phyloP scores from a whole-genome alignment of 208 protist species.

The Acanthamoeba rhysodes region DNA sequence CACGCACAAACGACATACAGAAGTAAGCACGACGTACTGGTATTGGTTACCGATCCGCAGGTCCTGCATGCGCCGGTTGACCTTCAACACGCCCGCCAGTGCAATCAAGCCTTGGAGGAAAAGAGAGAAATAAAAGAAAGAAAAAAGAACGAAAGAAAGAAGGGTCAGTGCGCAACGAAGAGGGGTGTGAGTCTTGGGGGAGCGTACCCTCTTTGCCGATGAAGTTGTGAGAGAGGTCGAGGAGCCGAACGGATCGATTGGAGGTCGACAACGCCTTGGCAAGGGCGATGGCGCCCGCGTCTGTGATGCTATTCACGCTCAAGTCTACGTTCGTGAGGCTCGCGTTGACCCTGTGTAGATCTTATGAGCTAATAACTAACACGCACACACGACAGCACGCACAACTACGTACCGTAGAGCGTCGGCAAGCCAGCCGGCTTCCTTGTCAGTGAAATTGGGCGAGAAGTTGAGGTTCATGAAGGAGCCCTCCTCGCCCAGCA shows the following conservation, averaged over 20 bases:
- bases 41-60: background rate
- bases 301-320: conserved; percentile 37
- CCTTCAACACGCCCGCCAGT: background rate
- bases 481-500: conserved; percentile 16
- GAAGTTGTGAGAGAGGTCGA: conserved; percentile 32
- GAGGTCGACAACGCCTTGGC: background rate
- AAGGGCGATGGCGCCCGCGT: background rate
- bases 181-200: background rate
- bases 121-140: too few species aligned
- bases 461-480: conserved; percentile 19
- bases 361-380: background rate
- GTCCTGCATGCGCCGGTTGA: conserved; percentile 21
- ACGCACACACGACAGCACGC: background rate
- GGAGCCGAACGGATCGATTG: conserved; percentile 20
- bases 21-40: background rate
- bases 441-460: conserved; percentile 21
- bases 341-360: background rate
- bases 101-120: background rate
- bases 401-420: background rate
- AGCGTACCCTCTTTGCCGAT: background rate
- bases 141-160: too few species aligned
- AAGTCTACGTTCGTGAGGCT: background rate
- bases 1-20: background rate
- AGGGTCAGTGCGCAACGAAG: too few species aligned
- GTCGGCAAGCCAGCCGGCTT: conserved; percentile 5